Evolutionary conservation across 2,329 filamentous ascomycete species (phyloP).

Genomic region (Aspergillus nomiae): DNA sequence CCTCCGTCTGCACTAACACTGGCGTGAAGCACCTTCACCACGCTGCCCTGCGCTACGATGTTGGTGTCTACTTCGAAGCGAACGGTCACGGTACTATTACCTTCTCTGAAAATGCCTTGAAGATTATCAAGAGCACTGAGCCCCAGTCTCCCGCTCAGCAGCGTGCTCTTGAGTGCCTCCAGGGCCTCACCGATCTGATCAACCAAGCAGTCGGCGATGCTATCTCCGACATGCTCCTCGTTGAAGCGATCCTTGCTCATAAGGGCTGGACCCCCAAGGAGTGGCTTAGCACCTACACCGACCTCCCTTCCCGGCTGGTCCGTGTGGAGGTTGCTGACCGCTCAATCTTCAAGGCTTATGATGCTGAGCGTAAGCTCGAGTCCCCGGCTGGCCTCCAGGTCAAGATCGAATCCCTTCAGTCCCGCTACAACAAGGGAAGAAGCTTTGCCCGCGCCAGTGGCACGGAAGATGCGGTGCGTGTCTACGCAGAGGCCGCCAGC

Average conservation of each 20-base stretch:
- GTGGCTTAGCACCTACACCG: slow-evolving; percentile 90
- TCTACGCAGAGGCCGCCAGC: slow-evolving; percentile 93
- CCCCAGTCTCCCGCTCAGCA: slow-evolving; percentile 91
- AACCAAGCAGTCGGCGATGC: slow-evolving; percentile 98
- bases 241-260: slow-evolving; percentile 94
- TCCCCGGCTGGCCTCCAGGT: slow-evolving; percentile 77
- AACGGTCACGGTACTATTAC: slow-evolving; percentile 97
- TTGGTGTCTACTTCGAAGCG: slow-evolving; percentile 97
- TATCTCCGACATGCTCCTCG: slow-evolving; percentile 91
- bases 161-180: slow-evolving; percentile 81
- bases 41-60: slow-evolving; percentile 90
- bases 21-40: slow-evolving; percentile 98
- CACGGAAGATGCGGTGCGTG: slow-evolving; percentile 92
- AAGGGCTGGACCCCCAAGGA: slow-evolving; percentile 88
- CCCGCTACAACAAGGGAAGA: slow-evolving; percentile 86
- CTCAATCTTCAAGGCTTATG: slow-evolving; percentile 85
- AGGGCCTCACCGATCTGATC: slow-evolving; percentile 84
- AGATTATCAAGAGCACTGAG: slow-evolving; percentile 74
- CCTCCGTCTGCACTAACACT: slow-evolving; percentile 89
- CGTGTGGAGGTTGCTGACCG: slow-evolving; percentile 88
- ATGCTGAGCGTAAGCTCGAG: slow-evolving; percentile 86
- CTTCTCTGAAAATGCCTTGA: slow-evolving; percentile 82
- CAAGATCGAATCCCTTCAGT: slow-evolving; percentile 83
- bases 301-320: slow-evolving; percentile 93
- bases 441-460: slow-evolving; percentile 91